A percentile compares a stretch with the other conserved stretches of the same genome.
phyloP scores from a whole-genome alignment of 352 stramenopile species.

The Phytophthora pseudosyringae region DNA sequence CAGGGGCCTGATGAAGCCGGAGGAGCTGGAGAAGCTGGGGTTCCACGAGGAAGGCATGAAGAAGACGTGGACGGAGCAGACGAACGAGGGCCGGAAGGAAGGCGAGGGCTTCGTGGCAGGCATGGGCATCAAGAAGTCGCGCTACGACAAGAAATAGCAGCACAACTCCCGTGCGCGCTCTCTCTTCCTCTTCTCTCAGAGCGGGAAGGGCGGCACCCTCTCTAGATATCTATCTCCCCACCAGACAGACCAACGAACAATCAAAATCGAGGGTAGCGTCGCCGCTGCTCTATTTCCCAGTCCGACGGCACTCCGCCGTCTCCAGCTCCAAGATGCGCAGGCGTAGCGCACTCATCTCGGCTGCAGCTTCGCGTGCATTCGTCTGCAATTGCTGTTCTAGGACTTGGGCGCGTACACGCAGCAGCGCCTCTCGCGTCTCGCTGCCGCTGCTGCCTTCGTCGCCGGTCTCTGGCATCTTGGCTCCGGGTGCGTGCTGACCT shows the following conservation, averaged over 20 bases:
- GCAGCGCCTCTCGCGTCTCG: constrained; percentile 33
- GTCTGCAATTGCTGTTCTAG: constrained; percentile 71
- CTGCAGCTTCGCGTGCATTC: constrained; percentile 66
- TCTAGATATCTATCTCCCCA: constrained; percentile 28
- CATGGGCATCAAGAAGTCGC: constrained; percentile 71
- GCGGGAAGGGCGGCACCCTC: constrained; percentile 8
- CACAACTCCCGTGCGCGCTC: not conserved
- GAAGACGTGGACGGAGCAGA: constrained; percentile 57
- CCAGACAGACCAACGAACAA: constrained; percentile 27
- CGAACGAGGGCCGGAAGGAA: constrained; percentile 79
- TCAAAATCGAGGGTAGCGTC: constrained; percentile 7
- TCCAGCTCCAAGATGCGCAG: constrained; percentile 76
- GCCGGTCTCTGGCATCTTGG: not conserved
- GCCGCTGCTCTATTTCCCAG: constrained; percentile 31
- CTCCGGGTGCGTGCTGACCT: not conserved
- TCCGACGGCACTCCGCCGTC: constrained; percentile 13
- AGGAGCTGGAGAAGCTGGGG: constrained; percentile 84
- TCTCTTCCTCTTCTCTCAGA: not conserved
- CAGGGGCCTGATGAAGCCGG: constrained; percentile 84
- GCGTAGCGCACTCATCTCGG: constrained; percentile 65
- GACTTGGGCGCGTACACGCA: constrained; percentile 62
- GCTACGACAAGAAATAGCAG: constrained; percentile 62
- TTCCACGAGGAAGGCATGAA: constrained; percentile 87
- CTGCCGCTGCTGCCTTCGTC: constrained; percentile 1
- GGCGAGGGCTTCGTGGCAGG: constrained; percentile 87